Conservation (phyloP, 2,329 filamentous ascomycete genomes). For the Scedosporium minutisporum region DNA sequence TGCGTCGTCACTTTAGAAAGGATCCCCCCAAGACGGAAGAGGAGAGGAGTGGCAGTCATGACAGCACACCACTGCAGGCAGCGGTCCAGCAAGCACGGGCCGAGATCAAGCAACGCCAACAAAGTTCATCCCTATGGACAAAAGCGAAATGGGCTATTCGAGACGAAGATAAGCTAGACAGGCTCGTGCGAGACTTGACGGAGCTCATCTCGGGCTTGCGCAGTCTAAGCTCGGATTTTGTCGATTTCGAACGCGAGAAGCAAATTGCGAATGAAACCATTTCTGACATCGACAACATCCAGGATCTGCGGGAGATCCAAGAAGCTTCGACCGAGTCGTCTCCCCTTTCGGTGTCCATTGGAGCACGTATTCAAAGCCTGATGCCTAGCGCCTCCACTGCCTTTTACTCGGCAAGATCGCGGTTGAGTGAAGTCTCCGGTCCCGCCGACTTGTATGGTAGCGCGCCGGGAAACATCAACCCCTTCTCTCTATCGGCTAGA, state of each 20-base stretch:
- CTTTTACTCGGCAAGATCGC: background rate
- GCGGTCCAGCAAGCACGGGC: background rate
- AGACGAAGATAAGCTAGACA: constrained; percentile 4
- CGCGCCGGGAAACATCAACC: background rate
- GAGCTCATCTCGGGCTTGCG: background rate
- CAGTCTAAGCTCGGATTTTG: background rate
- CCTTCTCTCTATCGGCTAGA: background rate
- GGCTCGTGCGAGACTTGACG: background rate
- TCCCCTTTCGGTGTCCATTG: background rate
- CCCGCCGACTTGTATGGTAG: background rate
- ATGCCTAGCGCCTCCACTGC: background rate
- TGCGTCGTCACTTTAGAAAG: background rate
- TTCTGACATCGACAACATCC: constrained; percentile 1
- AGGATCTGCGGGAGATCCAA: background rate
- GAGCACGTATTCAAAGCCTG: background rate
- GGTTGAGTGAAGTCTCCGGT: background rate
- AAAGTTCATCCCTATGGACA: background rate
- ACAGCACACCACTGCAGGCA: background rate
- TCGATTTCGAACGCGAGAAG: background rate
- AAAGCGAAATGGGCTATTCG: constrained; percentile 4
- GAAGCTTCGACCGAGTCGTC: background rate
- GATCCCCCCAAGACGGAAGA: background rate
- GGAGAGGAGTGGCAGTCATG: background rate
- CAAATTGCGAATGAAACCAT: background rate
- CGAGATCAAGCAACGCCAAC: background rate